Percentiles rank a stretch among this genome's conserved stretches.
phyloP scores from a whole-genome alignment of 225 moss, liverwort and hornwort species.

The Bryum argenteum region DNA sequence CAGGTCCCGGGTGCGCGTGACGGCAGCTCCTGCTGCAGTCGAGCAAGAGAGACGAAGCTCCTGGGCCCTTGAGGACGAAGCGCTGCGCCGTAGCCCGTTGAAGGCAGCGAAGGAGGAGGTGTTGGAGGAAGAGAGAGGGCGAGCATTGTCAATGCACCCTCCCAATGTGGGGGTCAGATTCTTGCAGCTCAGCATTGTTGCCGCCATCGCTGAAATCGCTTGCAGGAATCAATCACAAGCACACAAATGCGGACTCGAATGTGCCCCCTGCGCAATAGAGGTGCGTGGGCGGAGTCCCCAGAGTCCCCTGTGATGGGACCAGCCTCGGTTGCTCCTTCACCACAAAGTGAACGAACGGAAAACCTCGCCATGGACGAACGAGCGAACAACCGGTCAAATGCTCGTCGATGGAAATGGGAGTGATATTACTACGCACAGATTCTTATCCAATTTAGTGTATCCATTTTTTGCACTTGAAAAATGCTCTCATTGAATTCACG shows the following conservation, averaged over 20 bases:
- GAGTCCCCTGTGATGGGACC: slow-evolving; percentile 9
- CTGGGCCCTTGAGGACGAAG: neutral
- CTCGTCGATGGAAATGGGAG: too few relatives aligned
- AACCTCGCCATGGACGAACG: neutral
- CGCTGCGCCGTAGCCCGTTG: slow-evolving; percentile 33
- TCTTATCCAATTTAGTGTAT: too few relatives aligned
- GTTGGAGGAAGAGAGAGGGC: neutral
- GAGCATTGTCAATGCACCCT: slow-evolving; percentile 14
- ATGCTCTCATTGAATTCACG: too few relatives aligned
- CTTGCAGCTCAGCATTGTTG: slow-evolving; percentile 45
- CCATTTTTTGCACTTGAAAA: too few relatives aligned
- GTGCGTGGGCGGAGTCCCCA: slow-evolving; percentile 22
- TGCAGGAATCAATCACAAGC: neutral
- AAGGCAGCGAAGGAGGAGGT: slow-evolving; percentile 26
- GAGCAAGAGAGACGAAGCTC: slow-evolving; percentile 30
- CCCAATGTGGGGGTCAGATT: slow-evolving; percentile 17
- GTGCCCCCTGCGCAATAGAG: neutral
- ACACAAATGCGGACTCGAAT: slow-evolving; percentile 1
- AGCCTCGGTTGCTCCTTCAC: slow-evolving; percentile 40
- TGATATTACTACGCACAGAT: too few relatives aligned
- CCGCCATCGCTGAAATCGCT: slow-evolving; percentile 27
- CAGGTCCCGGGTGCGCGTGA: slow-evolving; percentile 25
- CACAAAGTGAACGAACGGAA: slow-evolving; percentile 9
- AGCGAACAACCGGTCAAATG: neutral
- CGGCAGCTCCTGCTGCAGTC: slow-evolving; percentile 6